Evolutionary conservation across 768 basidiomycete genomes (phyloP), one percentile per base, ranked within the genome.

Genomic region (Pulveroboletus sp.): DNA sequence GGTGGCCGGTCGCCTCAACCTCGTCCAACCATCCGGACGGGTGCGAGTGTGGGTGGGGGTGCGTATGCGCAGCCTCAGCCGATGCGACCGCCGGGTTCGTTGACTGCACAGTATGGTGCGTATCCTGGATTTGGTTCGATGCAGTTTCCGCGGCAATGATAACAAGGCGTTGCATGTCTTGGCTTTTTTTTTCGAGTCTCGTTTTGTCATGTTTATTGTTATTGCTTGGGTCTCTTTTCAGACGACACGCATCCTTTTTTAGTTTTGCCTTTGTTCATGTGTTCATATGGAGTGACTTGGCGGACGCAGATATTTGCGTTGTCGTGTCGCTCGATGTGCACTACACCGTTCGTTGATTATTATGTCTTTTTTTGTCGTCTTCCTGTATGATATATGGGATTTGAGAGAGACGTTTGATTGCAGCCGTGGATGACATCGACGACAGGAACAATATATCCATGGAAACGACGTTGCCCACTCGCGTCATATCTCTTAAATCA

Each of bases 301-400:
- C 21, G 21, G n/a, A 40, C 45, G 15, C 26, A 17, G 21, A 46
- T 33, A 17, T 47, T 30, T 38, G 31, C 21, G 5, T 39, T n/a
- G 38, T 32, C 13, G 26, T 41, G 32, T 21, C 14, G 26, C 32
- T 11, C 11, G n/a, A 18, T 26, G 17, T 24, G 7, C 37, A 9
- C 15, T 18, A 15, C 15, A 14, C 2, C 15, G 1, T 30, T 17
- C 3, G 7, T 32, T 32, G 28, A 38, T 18, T 10, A 32, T 33
- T 13, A 33, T 33, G 13, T 6, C 13, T 32, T 32, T 33, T 13
- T 14, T 33, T 33, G 11, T 15, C 14, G 18, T 28, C 79, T 39
- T 24, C 7, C 65, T 66, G 59, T 65, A 73, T 11, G 71, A 67
- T 15, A 76, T 76, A 60, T 32, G 68, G 27, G 27, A 8, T 28